Evolutionary conservation across 1,284 basidiomycete species (phyloP).

Genomic region (Puccinia horiana): DNA sequence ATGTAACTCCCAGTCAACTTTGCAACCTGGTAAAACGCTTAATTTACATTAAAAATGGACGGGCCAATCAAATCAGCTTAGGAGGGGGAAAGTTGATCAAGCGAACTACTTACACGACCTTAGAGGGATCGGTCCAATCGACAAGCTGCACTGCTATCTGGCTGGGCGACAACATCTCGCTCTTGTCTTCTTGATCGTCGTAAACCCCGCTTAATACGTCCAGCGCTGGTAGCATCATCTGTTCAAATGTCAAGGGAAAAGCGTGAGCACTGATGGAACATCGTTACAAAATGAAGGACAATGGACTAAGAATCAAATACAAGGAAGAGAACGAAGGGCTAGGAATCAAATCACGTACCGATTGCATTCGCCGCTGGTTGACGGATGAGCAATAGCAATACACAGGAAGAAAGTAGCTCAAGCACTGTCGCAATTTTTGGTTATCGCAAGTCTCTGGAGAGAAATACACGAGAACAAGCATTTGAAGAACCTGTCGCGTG

Average conservation of each 20-base stretch:
- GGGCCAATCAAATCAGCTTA: not conserved
- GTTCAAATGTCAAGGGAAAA: constrained; percentile 1
- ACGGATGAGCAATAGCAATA: constrained; percentile 80
- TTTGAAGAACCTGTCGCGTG: constrained; percentile 69
- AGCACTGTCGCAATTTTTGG: constrained; percentile 82
- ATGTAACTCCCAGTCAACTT: constrained; percentile 63
- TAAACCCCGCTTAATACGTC: constrained; percentile 70
- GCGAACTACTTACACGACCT: constrained; percentile 67
- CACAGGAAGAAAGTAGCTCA: constrained; percentile 93
- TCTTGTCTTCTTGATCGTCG: constrained; percentile 74
- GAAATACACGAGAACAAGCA: constrained; percentile 79
- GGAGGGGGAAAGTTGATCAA: not conserved
- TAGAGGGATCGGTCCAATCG: constrained; percentile 91
- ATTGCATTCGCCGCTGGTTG: constrained; percentile 78
- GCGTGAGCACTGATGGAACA: not conserved
- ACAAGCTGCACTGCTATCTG: constrained; percentile 82
- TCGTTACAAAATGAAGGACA: constrained; percentile 2
- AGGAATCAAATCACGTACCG: constrained; percentile 63
- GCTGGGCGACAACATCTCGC: constrained; percentile 72
- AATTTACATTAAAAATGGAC: constrained; percentile 37
- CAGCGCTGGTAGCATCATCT: constrained; percentile 70
- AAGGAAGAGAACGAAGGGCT: not conserved
- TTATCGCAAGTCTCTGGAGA: constrained; percentile 83
- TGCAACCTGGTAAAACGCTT: constrained; percentile 54
- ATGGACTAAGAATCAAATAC: not conserved